phyloP scores from a whole-genome alignment of 2,329 filamentous ascomycete genomes.

The Ophiosphaerella narmari region DNA sequence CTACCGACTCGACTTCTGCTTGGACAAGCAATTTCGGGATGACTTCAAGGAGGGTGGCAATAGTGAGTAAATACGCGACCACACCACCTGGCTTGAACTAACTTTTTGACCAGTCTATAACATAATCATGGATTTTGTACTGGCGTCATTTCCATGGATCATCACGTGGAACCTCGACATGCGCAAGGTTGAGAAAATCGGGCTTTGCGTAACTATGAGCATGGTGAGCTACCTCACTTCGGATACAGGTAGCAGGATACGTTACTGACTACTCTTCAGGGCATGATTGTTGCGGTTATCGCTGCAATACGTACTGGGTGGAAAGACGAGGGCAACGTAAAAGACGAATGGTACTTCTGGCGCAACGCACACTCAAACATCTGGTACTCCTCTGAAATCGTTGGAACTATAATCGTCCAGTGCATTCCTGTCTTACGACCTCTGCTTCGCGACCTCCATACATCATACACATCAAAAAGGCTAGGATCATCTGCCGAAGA shows the following conservation, averaged over 20 bases:
- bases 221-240: slow-evolving; percentile 28
- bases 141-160: slow-evolving; percentile 57
- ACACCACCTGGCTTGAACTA: not conserved
- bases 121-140: slow-evolving; percentile 59
- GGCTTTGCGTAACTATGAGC: slow-evolving; percentile 57
- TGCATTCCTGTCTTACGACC: slow-evolving; percentile 59
- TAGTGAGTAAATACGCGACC: slow-evolving; percentile 39
- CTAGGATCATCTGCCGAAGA: slow-evolving; percentile 21
- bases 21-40: slow-evolving; percentile 46
- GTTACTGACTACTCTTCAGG: slow-evolving; percentile 22
- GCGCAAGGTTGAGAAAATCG: slow-evolving; percentile 55
- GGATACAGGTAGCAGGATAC: not conserved
- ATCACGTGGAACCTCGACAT: slow-evolving; percentile 57
- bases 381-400: slow-evolving; percentile 58
- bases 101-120: slow-evolving; percentile 54
- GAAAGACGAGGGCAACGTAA: slow-evolving; percentile 56
- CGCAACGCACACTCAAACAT: slow-evolving; percentile 54
- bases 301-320: slow-evolving; percentile 55
- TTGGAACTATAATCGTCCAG: slow-evolving; percentile 61
- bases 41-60: slow-evolving; percentile 59
- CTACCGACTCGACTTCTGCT: slow-evolving; percentile 55
- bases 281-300: slow-evolving; percentile 56
- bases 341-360: slow-evolving; percentile 55
- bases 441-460: slow-evolving; percentile 51
- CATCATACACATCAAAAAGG: slow-evolving; percentile 44